Percentiles rank a stretch among this genome's conserved stretches.
Conservation (phyloP, 1,284 basidiomycete genomes). For the Sphaerobolus stellatus region DNA sequence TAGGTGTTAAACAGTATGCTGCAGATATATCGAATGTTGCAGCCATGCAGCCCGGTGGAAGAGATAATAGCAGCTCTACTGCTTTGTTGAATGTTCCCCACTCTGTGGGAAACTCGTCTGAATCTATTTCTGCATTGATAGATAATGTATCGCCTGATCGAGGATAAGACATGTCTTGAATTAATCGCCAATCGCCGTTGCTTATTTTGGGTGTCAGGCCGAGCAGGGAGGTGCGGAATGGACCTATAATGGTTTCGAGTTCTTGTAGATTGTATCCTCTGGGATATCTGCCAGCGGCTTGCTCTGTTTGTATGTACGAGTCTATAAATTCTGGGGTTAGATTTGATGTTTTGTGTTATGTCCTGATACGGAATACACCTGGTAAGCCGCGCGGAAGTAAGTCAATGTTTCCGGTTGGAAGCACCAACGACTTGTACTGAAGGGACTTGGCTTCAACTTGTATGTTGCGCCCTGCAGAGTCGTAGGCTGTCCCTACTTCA, state of each 20-base stretch:
- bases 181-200: not conserved
- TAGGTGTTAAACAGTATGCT: slow-evolving; percentile 37
- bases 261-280: too few species aligned
- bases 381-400: not conserved
- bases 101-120: not conserved
- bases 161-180: slow-evolving; percentile 2
- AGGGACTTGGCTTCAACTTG: too few species aligned
- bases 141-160: too few species aligned
- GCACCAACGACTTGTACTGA: too few species aligned
- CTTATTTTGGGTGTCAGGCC: not conserved
- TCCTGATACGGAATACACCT: not conserved
- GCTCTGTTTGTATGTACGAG: not conserved
- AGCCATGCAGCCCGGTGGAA: slow-evolving; percentile 32
- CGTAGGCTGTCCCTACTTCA: too few species aligned
- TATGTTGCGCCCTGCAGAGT: too few species aligned
- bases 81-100: slow-evolving; percentile 1
- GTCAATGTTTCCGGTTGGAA: not conserved
- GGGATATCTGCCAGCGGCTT: too few species aligned
- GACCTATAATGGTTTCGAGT: too few species aligned
- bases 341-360: not conserved
- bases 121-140: slow-evolving; percentile 1
- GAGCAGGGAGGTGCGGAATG: not conserved
- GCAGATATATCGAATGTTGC: slow-evolving; percentile 39
- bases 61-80: slow-evolving; percentile 16
- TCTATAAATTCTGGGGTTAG: not conserved